phyloP scores from a whole-genome alignment of 768 basidiomycete genomes.

The Royoungia palumana region DNA sequence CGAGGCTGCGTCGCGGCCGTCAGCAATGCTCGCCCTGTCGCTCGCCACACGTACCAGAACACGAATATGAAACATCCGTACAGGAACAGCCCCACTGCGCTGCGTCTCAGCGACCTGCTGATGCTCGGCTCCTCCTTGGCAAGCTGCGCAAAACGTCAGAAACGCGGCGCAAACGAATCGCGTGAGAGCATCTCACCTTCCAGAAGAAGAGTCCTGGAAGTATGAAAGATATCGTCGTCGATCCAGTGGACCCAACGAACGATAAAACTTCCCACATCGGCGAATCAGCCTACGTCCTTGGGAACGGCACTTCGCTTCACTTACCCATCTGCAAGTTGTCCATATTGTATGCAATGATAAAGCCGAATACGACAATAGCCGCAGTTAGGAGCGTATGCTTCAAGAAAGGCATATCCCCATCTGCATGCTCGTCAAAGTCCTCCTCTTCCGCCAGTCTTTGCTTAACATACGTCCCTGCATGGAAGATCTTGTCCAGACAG shows the following conservation, averaged over 20 bases:
- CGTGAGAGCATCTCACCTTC: conserved; percentile 53
- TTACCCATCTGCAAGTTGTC: conserved; percentile 74
- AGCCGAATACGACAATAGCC: conserved; percentile 60
- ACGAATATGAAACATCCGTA: conserved; percentile 81
- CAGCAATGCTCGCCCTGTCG: background rate
- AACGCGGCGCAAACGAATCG: background rate
- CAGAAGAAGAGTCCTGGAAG: conserved; percentile 92
- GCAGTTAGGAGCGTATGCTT: conserved; percentile 72
- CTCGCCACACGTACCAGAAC: conserved; percentile 69
- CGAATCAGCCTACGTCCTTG: conserved; percentile 10
- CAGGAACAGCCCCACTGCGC: conserved; percentile 60
- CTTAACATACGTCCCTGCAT: conserved; percentile 38
- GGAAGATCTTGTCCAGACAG: conserved; percentile 88
- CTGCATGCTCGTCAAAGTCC: conserved; percentile 53
- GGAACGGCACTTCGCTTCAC: conserved; percentile 21
- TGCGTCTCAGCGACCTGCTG: conserved; percentile 52
- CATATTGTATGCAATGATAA: conserved; percentile 73
- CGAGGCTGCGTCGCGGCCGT: conserved; percentile 47
- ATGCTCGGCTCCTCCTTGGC: conserved; percentile 61
- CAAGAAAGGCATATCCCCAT: conserved; percentile 57
- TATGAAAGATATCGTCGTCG: conserved; percentile 96
- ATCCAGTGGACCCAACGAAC: conserved; percentile 95
- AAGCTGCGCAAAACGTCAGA: conserved; percentile 42
- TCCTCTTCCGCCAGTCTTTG: conserved; percentile 43
- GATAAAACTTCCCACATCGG: conserved; percentile 65